Conservation (phyloP, 1,139 yeast genomes). For the Hansenula lynferdii region DNA sequence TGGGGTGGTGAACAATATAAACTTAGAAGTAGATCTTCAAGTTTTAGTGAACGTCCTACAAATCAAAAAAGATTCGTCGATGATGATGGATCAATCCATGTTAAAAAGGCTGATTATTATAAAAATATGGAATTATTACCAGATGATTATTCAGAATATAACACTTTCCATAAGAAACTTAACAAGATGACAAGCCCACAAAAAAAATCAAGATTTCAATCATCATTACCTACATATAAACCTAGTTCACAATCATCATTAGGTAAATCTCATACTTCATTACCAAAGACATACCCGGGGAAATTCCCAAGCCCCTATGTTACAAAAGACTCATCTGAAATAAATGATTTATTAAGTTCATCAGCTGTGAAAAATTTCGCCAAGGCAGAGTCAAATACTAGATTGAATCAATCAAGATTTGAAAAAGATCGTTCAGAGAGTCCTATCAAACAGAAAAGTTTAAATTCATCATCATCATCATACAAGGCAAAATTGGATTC, state of each 20-base stretch:
- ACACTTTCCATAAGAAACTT: background rate
- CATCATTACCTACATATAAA: slow-evolving; percentile 5
- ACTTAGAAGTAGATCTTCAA: slow-evolving; percentile 7
- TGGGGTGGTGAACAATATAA: slow-evolving; percentile 11
- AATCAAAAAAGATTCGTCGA: background rate
- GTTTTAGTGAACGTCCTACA: slow-evolving; percentile 4
- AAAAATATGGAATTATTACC: slow-evolving; percentile 9
- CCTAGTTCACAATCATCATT: too few species aligned
- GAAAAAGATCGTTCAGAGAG: too few species aligned
- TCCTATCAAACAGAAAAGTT: background rate
- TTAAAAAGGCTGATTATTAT: slow-evolving; percentile 1
- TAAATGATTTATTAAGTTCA: slow-evolving; percentile 9
- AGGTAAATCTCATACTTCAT: slow-evolving; percentile 4
- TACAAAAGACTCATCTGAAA: slow-evolving; percentile 10
- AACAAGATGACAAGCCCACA: slow-evolving; percentile 1
- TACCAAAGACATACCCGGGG: slow-evolving; percentile 17
- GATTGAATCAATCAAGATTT: slow-evolving; percentile 9
- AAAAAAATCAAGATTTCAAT: slow-evolving; percentile 2
- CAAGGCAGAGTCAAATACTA: slow-evolving; percentile 17
- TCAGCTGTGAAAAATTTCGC: slow-evolving; percentile 16
- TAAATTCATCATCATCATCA: slow-evolving; percentile 6
- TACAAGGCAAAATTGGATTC: background rate
- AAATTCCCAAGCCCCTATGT: slow-evolving; percentile 17
- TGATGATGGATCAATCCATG: slow-evolving; percentile 1
- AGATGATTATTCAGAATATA: slow-evolving; percentile 1